Conservation (phyloP, 257 asterid species). For the Solanum virginianum region DNA sequence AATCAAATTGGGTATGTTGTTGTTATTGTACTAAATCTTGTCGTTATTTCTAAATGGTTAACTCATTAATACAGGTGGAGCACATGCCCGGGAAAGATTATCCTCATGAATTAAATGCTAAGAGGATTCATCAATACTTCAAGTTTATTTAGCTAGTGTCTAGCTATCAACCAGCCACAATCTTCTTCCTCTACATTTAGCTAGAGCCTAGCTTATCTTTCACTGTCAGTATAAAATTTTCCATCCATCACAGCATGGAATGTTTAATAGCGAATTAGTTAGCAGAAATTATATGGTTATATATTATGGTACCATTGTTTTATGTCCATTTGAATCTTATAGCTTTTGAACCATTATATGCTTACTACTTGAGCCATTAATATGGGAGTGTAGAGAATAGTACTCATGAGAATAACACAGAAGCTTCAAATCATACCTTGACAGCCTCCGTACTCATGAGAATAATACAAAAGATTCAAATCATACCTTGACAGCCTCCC, state of each 20-base stretch:
- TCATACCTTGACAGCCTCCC: constrained; percentile 56
- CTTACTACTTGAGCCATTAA: not conserved
- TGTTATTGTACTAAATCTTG: not conserved
- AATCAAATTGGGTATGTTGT: not conserved
- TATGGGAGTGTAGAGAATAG: too few relatives aligned
- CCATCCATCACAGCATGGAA: not conserved
- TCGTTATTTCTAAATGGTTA: not conserved
- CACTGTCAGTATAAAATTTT: not conserved
- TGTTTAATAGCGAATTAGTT: not conserved
- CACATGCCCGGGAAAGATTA: not conserved
- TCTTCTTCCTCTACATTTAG: not conserved
- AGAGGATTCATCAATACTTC: not conserved
- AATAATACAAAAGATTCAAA: not conserved
- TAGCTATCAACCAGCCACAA: not conserved
- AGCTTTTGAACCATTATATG: not conserved
- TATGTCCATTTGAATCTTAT: not conserved
- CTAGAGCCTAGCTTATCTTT: not conserved
- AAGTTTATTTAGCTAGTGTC: not conserved
- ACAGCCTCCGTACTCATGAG: too few relatives aligned
- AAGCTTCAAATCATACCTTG: too few relatives aligned
- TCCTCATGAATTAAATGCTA: not conserved
- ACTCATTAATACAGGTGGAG: not conserved
- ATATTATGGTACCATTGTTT: not conserved
- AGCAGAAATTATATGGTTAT: not conserved
- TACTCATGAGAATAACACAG: not conserved